Evolutionary conservation across 192 early-diverging fungal genomes (phyloP), one percentile per base, ranked within the genome.

Genomic region (Coemansia aciculifera): DNA sequence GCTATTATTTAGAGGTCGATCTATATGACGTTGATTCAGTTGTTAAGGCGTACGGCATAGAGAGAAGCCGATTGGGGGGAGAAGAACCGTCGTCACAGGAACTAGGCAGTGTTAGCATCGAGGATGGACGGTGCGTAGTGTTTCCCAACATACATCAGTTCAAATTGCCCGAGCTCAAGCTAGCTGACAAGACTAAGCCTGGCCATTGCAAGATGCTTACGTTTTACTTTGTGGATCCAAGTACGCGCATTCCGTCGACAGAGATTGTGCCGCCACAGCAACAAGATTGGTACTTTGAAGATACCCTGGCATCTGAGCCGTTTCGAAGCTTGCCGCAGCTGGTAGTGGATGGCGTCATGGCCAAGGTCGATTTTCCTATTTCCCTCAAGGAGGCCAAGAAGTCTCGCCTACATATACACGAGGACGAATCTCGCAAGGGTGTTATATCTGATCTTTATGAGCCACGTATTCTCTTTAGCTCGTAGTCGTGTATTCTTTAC

Each of bases 161-260:
- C 68, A 52, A 77, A 15, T 80, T 89, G 2, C 76, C 78, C 7
- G 75, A 78, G 0, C 88, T 91, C 59, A 54, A 59, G n/a, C 73
- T 90, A 7, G 64, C 23, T 11, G 85, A 89, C 54, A 66, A 57
- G 42, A 71, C 77, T 27, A 79, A 78, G 29, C 79, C 82, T 0
- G 90, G 90, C 3, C 72, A 82, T 32, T 79, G 86, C 65, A 85
- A 86, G 61, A 88, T 89, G 51, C 75, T 91, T 1, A 68, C 63
- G 11, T 89, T 90, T 56, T 88, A 89, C 74, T 65, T 91, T n/a
- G 73, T 91, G 0, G 68, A 91, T 52, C 90, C 90, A 0, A 48
- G 63, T 2, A 48, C 51, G 0, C 63, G 43, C 7, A 75, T 86
- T 34, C 17, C 73, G 8, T 86, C 84, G 27, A 87, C 87, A 5